Evolutionary conservation across 2,329 filamentous ascomycete genomes (phyloP), one percentile per base, ranked within the genome.

Genomic region (Aphanocladium album): DNA sequence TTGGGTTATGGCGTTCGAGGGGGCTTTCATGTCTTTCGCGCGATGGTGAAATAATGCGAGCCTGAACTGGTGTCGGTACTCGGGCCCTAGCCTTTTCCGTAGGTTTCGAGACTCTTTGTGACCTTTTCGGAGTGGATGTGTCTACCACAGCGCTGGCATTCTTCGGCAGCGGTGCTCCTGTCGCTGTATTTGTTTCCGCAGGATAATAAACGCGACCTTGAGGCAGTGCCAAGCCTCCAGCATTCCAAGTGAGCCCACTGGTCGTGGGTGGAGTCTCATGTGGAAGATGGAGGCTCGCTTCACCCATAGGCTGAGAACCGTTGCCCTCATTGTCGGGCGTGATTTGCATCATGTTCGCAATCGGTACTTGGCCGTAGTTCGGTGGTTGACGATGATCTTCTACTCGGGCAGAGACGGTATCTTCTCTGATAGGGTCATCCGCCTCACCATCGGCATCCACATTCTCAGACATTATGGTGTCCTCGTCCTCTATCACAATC

Each of bases 121-220:
- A 53, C 11, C 41, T 47, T 19, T 46, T 45, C 2, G 8, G 17
- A 3, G n/a, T 12, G 2, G 54, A 12, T 12, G 56, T 23, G n/a
- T 51, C 56, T 23, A 52, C 56, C 14, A 39, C 46, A 35, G 56
- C 35, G 7, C 56, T 52, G 21, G 27, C 49, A 8, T 60, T 60
- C 7, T 45, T 47, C 30, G 39, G 50, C n/a, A 53, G 54, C 39
- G 47, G 62, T 21, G 53, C 50, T 23, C 8, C 62, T 53, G 61
- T 30, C n/a, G 62, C 19, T 33, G 45, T 11, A 6, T 5, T 58
- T 0, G 33, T 16, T 14, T 17, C 55, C 7, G 46, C n/a, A 35
- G 67, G 60, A 21, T 65, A 68, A 21, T 67, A 68, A 16, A 62
- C 35, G 2, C 62, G 64, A 25, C 62, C 66, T 19, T 65, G 63